Conservation (phyloP, 345 rosid species). For the Arabidopsis arenosa region DNA sequence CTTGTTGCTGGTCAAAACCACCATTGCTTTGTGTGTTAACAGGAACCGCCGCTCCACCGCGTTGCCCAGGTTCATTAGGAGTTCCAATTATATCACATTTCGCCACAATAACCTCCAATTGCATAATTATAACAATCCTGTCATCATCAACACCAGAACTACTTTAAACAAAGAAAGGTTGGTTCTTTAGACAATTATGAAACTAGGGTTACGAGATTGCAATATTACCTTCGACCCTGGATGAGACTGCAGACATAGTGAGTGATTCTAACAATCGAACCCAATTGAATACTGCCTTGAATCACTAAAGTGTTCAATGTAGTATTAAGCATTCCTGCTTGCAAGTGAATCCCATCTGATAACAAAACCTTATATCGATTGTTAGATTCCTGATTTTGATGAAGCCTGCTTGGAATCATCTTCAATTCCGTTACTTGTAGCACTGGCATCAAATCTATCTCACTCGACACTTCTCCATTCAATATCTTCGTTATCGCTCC, state of each 20-base stretch:
- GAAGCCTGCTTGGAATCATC: slow-evolving; percentile 57
- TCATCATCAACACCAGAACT: slow-evolving; percentile 4
- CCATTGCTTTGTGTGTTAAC: slow-evolving; percentile 45
- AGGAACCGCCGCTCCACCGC: slow-evolving; percentile 34
- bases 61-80: slow-evolving; percentile 44
- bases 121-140: slow-evolving; percentile 77
- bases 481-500: slow-evolving; percentile 64
- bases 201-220: not conserved
- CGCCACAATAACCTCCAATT: slow-evolving; percentile 59
- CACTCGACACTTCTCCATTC: slow-evolving; percentile 51
- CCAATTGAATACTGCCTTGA: slow-evolving; percentile 58
- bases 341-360: slow-evolving; percentile 66
- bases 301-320: slow-evolving; percentile 58
- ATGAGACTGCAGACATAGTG: slow-evolving; percentile 63
- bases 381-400: slow-evolving; percentile 34
- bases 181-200: not conserved
- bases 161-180: slow-evolving; percentile 1
- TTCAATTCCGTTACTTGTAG: slow-evolving; percentile 80
- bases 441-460: slow-evolving; percentile 61
- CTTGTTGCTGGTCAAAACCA: slow-evolving; percentile 55
- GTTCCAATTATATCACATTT: slow-evolving; percentile 59
- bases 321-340: slow-evolving; percentile 79
- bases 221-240: slow-evolving; percentile 65
- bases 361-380: slow-evolving; percentile 59
- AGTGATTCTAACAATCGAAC: slow-evolving; percentile 63